Base-by-base conservation (phyloP, 140 eudicot species). In the Anethum foeniculum region DNA sequence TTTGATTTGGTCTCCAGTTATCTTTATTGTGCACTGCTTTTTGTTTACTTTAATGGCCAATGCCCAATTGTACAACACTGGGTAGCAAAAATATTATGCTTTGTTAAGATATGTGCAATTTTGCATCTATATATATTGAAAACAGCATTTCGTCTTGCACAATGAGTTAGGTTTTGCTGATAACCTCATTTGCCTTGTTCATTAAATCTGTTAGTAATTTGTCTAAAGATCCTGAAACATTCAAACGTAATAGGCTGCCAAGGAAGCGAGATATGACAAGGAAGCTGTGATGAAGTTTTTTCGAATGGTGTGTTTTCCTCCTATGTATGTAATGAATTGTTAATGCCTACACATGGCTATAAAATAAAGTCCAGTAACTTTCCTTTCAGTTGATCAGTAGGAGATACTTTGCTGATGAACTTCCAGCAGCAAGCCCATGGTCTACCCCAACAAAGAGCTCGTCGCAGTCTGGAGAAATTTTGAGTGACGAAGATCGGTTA, bases 211-310 rank as follows among this genome's bases (percentile, higher is more conserved):
- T 69, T 51, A 28, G 43, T 47, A 46, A 49, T 81, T 52, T 19
- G 19, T n/a, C 32, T 60, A 46, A 67, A 77, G 10, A 62, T 79
- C 13, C 75, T 62, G 38, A 23, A 68, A 44, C 73, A 30, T 23
- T 44, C 34, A 11, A 86, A 56, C 46, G 32, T 82, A 23, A 8
- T 88, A 93, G 99, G 98, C 99, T 82, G 98, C 99, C 25, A 96
- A 90, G 83, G 98, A 91, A 86, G 94, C 97, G 41, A 87, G 99
- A 85, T 91, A 88, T 80, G 99, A 96, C 82, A 96, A 96, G 88
- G 99, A 96, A 90, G 96, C 98, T 34, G 90, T 96, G 81, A 85
- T 87, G 91, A 96, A 88, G 85, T 96, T 96, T 83, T 96, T 96
- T 69, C 89, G 90, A 15, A 82, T 88, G 97, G 99, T 96, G 49